Conservation (phyloP, 768 basidiomycete species). For the Collybia sordida region DNA sequence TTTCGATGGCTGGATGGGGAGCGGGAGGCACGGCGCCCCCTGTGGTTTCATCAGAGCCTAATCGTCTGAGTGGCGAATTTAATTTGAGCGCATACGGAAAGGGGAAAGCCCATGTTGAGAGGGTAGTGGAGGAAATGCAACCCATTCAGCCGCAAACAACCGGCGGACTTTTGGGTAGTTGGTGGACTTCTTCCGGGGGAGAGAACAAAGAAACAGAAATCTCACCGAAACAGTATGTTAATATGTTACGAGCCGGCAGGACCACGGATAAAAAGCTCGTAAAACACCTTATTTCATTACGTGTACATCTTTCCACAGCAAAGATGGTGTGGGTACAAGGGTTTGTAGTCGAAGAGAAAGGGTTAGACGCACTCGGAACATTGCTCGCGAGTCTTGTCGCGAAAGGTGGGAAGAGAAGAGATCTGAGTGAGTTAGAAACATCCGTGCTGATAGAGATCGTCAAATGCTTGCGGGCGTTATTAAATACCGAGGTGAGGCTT, state of each 20-base stretch:
- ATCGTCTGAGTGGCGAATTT: conserved; percentile 39
- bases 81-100: conserved; percentile 22
- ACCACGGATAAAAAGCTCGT: conserved; percentile 58
- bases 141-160: conserved; percentile 65
- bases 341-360: conserved; percentile 67
- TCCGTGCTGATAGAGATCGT: conserved; percentile 70
- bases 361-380: conserved; percentile 60
- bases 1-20: conserved; percentile 68
- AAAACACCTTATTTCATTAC: conserved; percentile 78
- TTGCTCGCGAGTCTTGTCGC: conserved; percentile 62
- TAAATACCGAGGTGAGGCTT: conserved; percentile 78
- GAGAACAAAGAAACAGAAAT: conserved; percentile 42
- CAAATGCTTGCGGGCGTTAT: conserved; percentile 76
- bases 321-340: conserved; percentile 75
- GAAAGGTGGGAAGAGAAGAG: conserved; percentile 63
- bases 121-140: conserved; percentile 30
- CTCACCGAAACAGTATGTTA: conserved; percentile 63
- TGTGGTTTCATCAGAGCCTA: conserved; percentile 26
- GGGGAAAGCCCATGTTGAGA: conserved; percentile 27
- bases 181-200: conserved; percentile 73
- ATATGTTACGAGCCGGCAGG: conserved; percentile 55
- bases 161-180: conserved; percentile 73
- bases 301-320: conserved; percentile 85
- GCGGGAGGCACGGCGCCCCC: conserved; percentile 32
- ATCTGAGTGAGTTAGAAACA: conserved; percentile 63